Evolutionary conservation across 2,329 filamentous ascomycete species (phyloP).

Genomic region (Talaromyces sp.): DNA sequence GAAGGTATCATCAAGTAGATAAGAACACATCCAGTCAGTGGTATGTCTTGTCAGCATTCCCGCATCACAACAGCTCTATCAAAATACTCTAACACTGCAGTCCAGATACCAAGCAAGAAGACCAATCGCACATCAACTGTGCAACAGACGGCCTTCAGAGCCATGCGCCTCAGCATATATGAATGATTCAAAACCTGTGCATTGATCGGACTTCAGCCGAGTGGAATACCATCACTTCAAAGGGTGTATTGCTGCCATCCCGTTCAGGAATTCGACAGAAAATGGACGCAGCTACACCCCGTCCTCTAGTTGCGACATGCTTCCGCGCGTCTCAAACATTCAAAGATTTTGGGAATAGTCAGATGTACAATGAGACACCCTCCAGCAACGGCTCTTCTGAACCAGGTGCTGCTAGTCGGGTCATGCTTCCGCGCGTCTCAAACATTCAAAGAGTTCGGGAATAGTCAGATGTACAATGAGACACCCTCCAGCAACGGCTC

Average conservation of each 20-base stretch:
- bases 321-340: not conserved
- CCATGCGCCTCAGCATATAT: too few relatives aligned
- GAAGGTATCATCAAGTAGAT: too few relatives aligned
- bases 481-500: not conserved
- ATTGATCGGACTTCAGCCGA: not conserved
- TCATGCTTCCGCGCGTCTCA: not conserved
- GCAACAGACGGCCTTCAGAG: too few relatives aligned
- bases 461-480: not conserved
- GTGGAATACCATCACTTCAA: not conserved
- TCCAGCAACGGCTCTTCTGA: not conserved
- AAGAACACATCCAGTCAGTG: too few relatives aligned
- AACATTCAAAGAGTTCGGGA: slow-evolving; percentile 6
- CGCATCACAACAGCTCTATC: too few relatives aligned
- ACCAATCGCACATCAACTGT: too few relatives aligned
- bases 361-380: not conserved
- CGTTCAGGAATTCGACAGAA: not conserved
- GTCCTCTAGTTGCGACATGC: not conserved
- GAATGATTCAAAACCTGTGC: too few relatives aligned
- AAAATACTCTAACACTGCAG: too few relatives aligned
- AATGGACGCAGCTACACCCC: not conserved
- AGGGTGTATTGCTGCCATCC: not conserved
- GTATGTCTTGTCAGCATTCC: too few relatives aligned
- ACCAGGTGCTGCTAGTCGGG: not conserved
- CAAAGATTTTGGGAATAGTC: not conserved
- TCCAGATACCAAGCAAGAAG: too few relatives aligned